Percentiles rank a stretch among this genome's conserved stretches.
These are phyloP conservation scores for Apostasia shenzhenica DNA, from an alignment of 106 monocot species.

Conservation along the genomic window DNA sequence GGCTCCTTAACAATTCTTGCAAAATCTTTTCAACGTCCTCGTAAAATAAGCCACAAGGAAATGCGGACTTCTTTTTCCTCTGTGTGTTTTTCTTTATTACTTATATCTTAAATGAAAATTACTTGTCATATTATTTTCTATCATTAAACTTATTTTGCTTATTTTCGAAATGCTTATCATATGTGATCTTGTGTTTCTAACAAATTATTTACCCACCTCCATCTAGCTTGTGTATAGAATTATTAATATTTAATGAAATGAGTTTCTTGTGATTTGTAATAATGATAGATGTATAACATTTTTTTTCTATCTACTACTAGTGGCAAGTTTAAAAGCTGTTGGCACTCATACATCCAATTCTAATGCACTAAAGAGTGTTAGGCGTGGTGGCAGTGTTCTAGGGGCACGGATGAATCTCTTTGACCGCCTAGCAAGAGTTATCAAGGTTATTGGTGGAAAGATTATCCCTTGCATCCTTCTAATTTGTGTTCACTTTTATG, in stretches of 20 bases:
- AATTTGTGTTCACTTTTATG: neutral
- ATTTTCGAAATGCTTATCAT: neutral
- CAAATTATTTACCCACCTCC: neutral
- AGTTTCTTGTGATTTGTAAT: slow-evolving; percentile 1
- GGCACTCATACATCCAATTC: slow-evolving; percentile 23
- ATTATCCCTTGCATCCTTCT: neutral
- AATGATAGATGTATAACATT: neutral
- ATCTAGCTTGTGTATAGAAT: neutral
- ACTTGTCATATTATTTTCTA: neutral
- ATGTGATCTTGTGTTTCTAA: neutral
- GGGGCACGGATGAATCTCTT: slow-evolving; percentile 78
- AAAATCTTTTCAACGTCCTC: neutral
- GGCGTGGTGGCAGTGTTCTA: slow-evolving; percentile 42
- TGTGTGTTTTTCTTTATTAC: neutral
- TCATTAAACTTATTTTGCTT: neutral
- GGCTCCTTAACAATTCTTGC: neutral
- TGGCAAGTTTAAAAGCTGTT: slow-evolving; percentile 32
- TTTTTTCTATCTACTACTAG: slow-evolving; percentile 13
- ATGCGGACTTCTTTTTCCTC: neutral
- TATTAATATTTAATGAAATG: neutral
- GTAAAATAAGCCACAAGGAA: neutral
- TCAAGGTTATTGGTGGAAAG: slow-evolving; percentile 49
- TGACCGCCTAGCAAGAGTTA: slow-evolving; percentile 73
- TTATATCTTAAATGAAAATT: neutral
- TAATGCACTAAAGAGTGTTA: slow-evolving; percentile 35